Base-by-base conservation (phyloP, 164 flowering plant species). In the Tinospora cordifolia region DNA sequence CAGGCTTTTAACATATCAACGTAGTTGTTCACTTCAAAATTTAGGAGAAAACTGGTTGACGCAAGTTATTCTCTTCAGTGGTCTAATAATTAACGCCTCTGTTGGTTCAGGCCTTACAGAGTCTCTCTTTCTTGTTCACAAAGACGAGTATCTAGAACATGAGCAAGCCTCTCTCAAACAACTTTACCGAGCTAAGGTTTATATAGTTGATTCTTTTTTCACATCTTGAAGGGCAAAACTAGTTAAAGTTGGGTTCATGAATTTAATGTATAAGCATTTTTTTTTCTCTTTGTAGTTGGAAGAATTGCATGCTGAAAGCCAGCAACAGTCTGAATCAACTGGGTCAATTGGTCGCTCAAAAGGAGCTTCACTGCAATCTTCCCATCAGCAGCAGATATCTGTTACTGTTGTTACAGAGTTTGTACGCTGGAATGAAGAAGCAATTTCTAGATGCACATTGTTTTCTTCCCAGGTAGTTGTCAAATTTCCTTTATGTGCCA, bases 391-490 rank as follows among this genome's bases (percentile, higher is more conserved):
- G 80, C 98, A 95, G 80, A 92, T 95, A 77, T 95, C 97, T 74
- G 98, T 95, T 71, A 87, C 98, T 51, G 94, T 92, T 71, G 97
- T 95, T 65, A 92, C 98, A 62, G 99, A 92, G 81, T 87, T 95
- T 81, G 94, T 95, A 24, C 97, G 97, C n/a, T 95, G 99, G 99
- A 95, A 95, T 82, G 98, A 95, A 79, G 99, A 95, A 79, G 96
- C 99, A 75, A 83, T 92, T 62, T 82, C 96, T 62, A 87, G 99
- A 84, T 90, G 96, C 80, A 87, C 86, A 62, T 76, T 92, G 80
- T 86, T 95, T 77, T 88, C 99, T 38, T 83, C 95, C 75, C 99
- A 89, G 87, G 98, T 92, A 74, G 76, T 69, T 40, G 38, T 69
- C 46, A 1, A 17, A 54, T 9, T 3, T 36, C 17, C 26, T 65